Conservation (phyloP, 306 rosid genomes). For the Mimosa pudica region DNA sequence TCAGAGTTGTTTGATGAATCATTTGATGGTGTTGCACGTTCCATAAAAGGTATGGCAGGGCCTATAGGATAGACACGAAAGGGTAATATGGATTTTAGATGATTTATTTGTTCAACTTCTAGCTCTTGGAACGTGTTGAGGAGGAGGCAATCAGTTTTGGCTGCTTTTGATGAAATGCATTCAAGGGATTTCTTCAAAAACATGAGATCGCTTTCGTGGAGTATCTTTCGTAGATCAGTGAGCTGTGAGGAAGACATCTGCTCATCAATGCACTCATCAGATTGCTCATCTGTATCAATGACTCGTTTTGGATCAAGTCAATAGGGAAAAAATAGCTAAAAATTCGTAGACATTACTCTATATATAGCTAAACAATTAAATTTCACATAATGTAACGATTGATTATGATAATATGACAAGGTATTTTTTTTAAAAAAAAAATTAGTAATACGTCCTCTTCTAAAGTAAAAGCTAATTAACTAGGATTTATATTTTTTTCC, state of each 20-base stretch:
- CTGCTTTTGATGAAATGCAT: constrained; percentile 36
- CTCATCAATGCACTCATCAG: constrained; percentile 41
- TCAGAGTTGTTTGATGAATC: constrained; percentile 9
- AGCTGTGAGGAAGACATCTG: constrained; percentile 41
- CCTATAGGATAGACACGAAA: constrained; percentile 56
- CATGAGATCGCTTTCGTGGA: constrained; percentile 32
- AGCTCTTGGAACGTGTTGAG: constrained; percentile 54
- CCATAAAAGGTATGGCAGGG: constrained; percentile 55
- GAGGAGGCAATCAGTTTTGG: constrained; percentile 49
- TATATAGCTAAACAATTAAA: neutral
- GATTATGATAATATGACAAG: too few relatives aligned
- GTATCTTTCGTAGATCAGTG: constrained; percentile 38
- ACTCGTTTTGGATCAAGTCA: neutral
- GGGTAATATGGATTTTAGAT: constrained; percentile 39
- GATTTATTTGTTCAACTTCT: constrained; percentile 42
- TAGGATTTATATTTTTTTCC: too few relatives aligned
- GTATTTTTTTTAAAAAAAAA: too few relatives aligned
- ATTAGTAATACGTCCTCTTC: too few relatives aligned
- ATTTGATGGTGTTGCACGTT: constrained; percentile 6
- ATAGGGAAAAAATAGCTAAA: neutral
- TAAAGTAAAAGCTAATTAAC: too few relatives aligned
- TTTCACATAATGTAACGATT: neutral
- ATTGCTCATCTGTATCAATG: constrained; percentile 31
- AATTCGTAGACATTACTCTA: neutral
- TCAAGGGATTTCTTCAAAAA: constrained; percentile 41